Evolutionary conservation across 2,329 filamentous ascomycete species (phyloP), one percentile per base, ranked within the genome.

Genomic region (Cladosporium sp.): DNA sequence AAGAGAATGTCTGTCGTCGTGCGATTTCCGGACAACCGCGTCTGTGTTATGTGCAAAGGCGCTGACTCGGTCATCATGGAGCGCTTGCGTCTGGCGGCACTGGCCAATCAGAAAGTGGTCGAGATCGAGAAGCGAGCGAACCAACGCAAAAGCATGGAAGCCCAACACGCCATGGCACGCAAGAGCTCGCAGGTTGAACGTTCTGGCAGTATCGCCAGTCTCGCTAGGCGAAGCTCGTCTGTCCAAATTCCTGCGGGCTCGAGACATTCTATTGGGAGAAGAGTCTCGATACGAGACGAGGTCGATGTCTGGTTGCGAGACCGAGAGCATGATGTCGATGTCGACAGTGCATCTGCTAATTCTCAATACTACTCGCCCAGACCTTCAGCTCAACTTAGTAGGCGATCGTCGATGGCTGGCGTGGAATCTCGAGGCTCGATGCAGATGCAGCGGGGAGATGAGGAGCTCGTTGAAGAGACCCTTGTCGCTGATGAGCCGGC

Each of bases 1-100:
- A 95, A 95, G 71, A 79, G 89, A 45, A 95, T 95, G 89, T 91
- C 88, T 0, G 86, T 93, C 52, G 73, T 95, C 40, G 79, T 95
- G 3, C 84, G 88, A 30, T 89, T 92, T 76, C 89, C 90, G 0
- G 87, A 93, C 61, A 80, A 83, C 6, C 80, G 82, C 8, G 83
- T 93, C 43, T 92, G 88, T 63, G 74, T 95, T 15, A 83, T 95
- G 62, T 91, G 85, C 71, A 95, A 95, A 68, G 89, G 89, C 6
- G 89, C 89, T 1, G 89, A 95, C 67, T 90, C 86, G 19, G 80
- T 86, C 8, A 79, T 95, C 44, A 82, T 89, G 67, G 80, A 86
- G 30, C 81, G 88, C 0, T 74, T 95, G 7, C 85, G 81, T 63
- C 75, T 85, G 47, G 80, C 80, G 39, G 74, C 80, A 7, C 73